Percentiles rank a stretch among this genome's conserved stretches.
Evolutionary conservation across 768 basidiomycete genomes (phyloP).

Genomic region (Leccinum broughii): DNA sequence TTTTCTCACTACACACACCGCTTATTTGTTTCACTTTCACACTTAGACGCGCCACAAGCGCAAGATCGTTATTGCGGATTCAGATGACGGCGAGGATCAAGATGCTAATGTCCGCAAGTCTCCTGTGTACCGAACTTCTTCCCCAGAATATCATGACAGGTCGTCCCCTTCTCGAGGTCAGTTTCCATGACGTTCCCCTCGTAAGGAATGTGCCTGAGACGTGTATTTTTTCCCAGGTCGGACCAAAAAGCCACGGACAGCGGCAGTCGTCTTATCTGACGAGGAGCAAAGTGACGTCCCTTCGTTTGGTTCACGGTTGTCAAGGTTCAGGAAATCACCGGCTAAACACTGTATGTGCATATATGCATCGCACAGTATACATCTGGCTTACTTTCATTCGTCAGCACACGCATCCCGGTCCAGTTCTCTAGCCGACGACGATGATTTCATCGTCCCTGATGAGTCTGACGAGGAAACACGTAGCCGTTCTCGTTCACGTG

Average conservation of each 20-base stretch:
- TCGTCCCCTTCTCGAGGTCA: constrained; percentile 32
- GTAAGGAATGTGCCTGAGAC: constrained; percentile 3
- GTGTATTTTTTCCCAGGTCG: constrained; percentile 36
- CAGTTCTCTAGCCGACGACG: constrained; percentile 56
- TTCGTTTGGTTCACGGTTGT: constrained; percentile 60
- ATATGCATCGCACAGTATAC: not conserved
- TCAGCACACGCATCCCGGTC: constrained; percentile 43
- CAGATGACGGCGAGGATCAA: constrained; percentile 58
- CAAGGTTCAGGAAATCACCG: constrained; percentile 66
- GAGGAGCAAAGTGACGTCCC: constrained; percentile 42
- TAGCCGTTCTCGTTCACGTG: constrained; percentile 51
- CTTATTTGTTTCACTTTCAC: constrained; percentile 1
- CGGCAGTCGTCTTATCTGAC: constrained; percentile 46
- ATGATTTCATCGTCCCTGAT: constrained; percentile 70
- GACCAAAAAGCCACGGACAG: constrained; percentile 62
- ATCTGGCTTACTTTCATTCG: constrained; percentile 9
- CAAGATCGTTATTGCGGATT: constrained; percentile 67
- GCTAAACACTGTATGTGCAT: constrained; percentile 47
- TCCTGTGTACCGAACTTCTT: constrained; percentile 27
- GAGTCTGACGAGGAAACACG: constrained; percentile 59
- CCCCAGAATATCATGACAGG: constrained; percentile 27
- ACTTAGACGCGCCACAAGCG: constrained; percentile 53
- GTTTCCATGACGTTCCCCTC: not conserved
- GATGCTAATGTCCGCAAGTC: constrained; percentile 6
- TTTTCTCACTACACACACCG: not conserved